Evolutionary conservation across 2,329 filamentous ascomycete genomes (phyloP).

Genomic region (Pochonia chlamydosporia): DNA sequence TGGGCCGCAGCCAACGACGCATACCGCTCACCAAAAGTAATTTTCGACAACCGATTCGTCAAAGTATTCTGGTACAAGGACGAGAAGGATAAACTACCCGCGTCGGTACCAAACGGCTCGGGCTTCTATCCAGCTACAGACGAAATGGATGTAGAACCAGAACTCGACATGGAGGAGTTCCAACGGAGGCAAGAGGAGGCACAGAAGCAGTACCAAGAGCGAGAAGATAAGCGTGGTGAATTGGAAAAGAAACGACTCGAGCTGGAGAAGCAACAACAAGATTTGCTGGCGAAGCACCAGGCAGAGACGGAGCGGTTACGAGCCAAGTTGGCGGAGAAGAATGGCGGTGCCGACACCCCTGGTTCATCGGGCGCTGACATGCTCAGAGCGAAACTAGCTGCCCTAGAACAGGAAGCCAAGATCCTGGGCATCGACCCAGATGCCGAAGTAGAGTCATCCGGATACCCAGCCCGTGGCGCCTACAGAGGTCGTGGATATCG

Average conservation of each 20-base stretch:
- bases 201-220: constrained; percentile 63
- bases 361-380: constrained; percentile 50
- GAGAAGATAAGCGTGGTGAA: constrained; percentile 55
- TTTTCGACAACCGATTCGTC: constrained; percentile 82
- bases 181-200: constrained; percentile 63
- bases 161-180: constrained; percentile 66
- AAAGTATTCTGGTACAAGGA: constrained; percentile 75
- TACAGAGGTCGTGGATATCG: constrained; percentile 30
- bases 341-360: constrained; percentile 19
- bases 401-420: constrained; percentile 67
- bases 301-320: constrained; percentile 62
- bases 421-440: constrained; percentile 62
- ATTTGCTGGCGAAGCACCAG: constrained; percentile 56
- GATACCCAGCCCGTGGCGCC: constrained; percentile 26
- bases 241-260: constrained; percentile 57
- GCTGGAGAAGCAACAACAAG: constrained; percentile 58
- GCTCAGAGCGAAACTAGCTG: constrained; percentile 65
- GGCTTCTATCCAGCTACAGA: constrained; percentile 10
- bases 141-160: constrained; percentile 33
- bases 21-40: constrained; percentile 70
- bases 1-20: constrained; percentile 64
- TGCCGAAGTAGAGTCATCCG: constrained; percentile 37
- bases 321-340: constrained; percentile 39
- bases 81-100: constrained; percentile 29
- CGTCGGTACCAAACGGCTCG: constrained; percentile 22